phyloP scores from a whole-genome alignment of 371 early-diverging fungal species.

The Apophysomyces ossiformis region DNA sequence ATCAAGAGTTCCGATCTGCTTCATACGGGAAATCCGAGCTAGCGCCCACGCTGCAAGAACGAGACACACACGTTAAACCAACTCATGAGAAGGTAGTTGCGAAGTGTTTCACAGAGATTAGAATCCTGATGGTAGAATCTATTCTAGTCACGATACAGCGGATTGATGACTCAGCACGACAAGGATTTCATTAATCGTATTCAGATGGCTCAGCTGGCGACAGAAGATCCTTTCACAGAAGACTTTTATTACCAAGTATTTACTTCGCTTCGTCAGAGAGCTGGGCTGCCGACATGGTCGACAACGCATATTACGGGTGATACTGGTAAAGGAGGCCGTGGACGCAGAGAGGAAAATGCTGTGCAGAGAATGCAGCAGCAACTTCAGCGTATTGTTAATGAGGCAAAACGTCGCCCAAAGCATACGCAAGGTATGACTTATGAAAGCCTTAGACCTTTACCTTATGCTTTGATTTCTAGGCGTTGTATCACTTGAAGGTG shows the following conservation, averaged over 20 bases:
- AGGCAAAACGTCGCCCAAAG: conserved; percentile 86
- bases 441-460: neutral
- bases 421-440: conserved; percentile 58
- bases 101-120: neutral
- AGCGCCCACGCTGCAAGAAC: conserved; percentile 13
- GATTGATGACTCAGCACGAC: conserved; percentile 92
- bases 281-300: conserved; percentile 50
- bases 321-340: conserved; percentile 23
- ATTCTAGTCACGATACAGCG: conserved; percentile 73
- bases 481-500: conserved; percentile 87
- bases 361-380: conserved; percentile 90
- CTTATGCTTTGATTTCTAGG: conserved; percentile 4
- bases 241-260: conserved; percentile 96
- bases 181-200: conserved; percentile 91
- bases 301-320: conserved; percentile 21
- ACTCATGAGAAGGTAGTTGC: conserved; percentile 8
- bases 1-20: neutral
- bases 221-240: conserved; percentile 88
- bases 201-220: conserved; percentile 91
- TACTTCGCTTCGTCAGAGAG: conserved; percentile 72
- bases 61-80: conserved; percentile 11
- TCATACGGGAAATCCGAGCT: neutral
- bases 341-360: conserved; percentile 58
- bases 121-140: conserved; percentile 1
- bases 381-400: conserved; percentile 90